phyloP scores from a whole-genome alignment of 2,329 filamentous ascomycete genomes.

The Fusarium drepaniforme region DNA sequence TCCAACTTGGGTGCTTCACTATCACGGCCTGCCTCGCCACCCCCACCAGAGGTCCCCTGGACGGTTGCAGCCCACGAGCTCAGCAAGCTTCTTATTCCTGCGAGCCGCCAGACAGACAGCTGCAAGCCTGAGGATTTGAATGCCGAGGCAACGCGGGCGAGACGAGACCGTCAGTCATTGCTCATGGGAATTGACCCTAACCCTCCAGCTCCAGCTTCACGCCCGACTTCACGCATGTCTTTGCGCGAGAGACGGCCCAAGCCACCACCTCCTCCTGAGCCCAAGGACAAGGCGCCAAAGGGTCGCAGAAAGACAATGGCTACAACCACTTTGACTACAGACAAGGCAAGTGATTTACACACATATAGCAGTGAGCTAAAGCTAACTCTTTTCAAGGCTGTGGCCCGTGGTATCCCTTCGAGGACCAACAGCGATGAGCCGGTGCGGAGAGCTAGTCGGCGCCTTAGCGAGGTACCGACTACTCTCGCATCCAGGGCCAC shows the following conservation, averaged over 20 bases:
- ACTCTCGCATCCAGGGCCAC: conserved; percentile 40
- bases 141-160: conserved; percentile 71
- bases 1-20: conserved; percentile 63
- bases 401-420: conserved; percentile 48
- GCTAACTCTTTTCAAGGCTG: conserved; percentile 45
- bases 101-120: conserved; percentile 79
- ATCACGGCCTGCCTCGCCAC: conserved; percentile 68
- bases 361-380: background rate
- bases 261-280: conserved; percentile 65
- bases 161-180: conserved; percentile 74
- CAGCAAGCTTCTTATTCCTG: conserved; percentile 84
- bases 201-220: conserved; percentile 47
- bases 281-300: conserved; percentile 46
- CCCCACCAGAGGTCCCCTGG: conserved; percentile 88
- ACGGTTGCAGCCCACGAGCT: conserved; percentile 85
- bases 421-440: conserved; percentile 41
- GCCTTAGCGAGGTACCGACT: conserved; percentile 63
- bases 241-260: conserved; percentile 78
- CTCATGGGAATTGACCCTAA: conserved; percentile 49
- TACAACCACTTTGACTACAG: conserved; percentile 44
- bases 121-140: conserved; percentile 84
- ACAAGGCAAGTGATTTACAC: conserved; percentile 44
- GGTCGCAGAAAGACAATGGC: conserved; percentile 73
- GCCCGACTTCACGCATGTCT: conserved; percentile 74
- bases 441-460: conserved; percentile 55